A percentile compares a stretch with the other conserved stretches of the same genome.
Evolutionary conservation across 1,139 yeast species (phyloP).

Genomic region (Blastobotrys petasosporus): DNA sequence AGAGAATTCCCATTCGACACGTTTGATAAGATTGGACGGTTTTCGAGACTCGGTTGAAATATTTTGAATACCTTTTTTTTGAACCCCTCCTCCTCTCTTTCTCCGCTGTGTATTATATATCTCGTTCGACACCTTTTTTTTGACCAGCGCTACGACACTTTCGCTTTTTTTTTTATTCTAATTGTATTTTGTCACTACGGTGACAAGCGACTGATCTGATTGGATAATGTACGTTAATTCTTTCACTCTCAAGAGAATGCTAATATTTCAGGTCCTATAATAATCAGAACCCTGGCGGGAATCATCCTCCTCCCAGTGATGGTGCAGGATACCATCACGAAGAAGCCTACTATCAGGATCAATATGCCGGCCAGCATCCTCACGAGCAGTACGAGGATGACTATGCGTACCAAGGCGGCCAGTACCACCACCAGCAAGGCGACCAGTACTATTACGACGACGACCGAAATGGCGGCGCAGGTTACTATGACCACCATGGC

Average conservation of each 20-base stretch:
- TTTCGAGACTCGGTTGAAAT: too few relatives aligned
- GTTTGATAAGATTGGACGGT: too few relatives aligned
- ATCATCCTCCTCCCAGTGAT: neutral
- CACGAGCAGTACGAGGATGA: conserved; percentile 25
- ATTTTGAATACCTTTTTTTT: too few relatives aligned
- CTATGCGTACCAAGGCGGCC: conserved; percentile 28
- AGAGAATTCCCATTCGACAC: too few relatives aligned
- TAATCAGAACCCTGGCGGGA: conserved; percentile 7
- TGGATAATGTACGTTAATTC: too few relatives aligned
- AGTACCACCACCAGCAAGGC: conserved; percentile 25
- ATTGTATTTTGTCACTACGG: too few relatives aligned
- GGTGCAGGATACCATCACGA: conserved; percentile 16
- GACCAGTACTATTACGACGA: conserved; percentile 23
- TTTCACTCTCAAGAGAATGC: neutral
- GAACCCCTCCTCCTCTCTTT: too few relatives aligned
- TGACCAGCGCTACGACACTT: too few relatives aligned
- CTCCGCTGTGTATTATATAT: too few relatives aligned
- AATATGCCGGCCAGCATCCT: conserved; percentile 25
- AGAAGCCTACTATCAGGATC: conserved; percentile 35
- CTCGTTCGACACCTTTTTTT: too few relatives aligned
- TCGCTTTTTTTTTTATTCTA: too few relatives aligned
- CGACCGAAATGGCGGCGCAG: conserved; percentile 18
- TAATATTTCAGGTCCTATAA: conserved; percentile 1
- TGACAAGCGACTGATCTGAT: too few relatives aligned
- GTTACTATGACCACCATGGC: conserved; percentile 28